Conservation (phyloP, 2,329 filamentous ascomycete species). For the Fusarium brevicatenulatum region DNA sequence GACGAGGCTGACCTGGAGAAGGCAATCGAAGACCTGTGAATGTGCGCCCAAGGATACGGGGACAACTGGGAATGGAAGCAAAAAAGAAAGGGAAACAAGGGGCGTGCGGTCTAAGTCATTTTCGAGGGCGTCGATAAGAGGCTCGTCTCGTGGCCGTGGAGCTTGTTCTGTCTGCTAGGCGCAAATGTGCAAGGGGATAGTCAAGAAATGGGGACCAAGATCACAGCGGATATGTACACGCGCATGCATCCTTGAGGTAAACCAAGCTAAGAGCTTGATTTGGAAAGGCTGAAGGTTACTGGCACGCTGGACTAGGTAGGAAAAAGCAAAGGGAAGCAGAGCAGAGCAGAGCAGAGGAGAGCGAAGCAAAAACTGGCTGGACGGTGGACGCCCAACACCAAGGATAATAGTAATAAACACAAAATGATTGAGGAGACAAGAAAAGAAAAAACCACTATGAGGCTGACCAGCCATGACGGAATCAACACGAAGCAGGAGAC, state of each 20-base stretch:
- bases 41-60: conserved; percentile 10
- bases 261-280: conserved; percentile 29
- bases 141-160: conserved; percentile 28
- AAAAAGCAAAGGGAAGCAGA: conserved; percentile 19
- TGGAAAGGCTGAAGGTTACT: conserved; percentile 39
- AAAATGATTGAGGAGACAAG: conserved; percentile 29
- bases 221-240: conserved; percentile 27
- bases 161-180: conserved; percentile 8
- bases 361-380: conserved; percentile 17
- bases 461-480: conserved; percentile 32
- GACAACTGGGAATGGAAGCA: background rate
- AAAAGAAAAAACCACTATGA: conserved; percentile 39
- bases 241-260: conserved; percentile 36
- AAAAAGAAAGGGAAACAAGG: background rate
- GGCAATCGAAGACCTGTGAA: conserved; percentile 13
- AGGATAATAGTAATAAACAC: background rate
- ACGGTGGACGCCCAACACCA: conserved; percentile 17
- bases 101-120: conserved; percentile 15
- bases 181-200: conserved; percentile 36
- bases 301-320: conserved; percentile 27
- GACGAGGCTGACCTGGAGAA: conserved; percentile 14
- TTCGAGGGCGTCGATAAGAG: conserved; percentile 23
- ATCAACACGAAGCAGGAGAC: conserved; percentile 15
- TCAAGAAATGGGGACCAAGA: conserved; percentile 27
- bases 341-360: conserved; percentile 10